phyloP scores from a whole-genome alignment of 768 basidiomycete genomes.

The Hypholoma sublateritium region DNA sequence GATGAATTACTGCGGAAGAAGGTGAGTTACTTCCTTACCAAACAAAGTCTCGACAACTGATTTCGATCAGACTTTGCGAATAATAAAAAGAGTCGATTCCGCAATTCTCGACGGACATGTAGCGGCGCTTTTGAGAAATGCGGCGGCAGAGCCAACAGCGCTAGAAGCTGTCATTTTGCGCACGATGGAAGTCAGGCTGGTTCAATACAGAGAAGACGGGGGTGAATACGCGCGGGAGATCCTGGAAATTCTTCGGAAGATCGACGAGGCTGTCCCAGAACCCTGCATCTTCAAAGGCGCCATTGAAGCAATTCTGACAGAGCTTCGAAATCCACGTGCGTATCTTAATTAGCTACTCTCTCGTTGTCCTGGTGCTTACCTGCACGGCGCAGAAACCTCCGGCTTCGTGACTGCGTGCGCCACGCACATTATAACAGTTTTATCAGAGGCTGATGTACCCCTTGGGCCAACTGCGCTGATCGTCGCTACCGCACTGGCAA shows the following conservation, averaged over 20 bases:
- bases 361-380: constrained; percentile 1
- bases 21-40: constrained; percentile 35
- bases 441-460: constrained; percentile 36
- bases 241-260: constrained; percentile 37
- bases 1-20: constrained; percentile 59
- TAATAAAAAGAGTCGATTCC: constrained; percentile 59
- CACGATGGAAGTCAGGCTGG: constrained; percentile 17
- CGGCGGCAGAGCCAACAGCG: constrained; percentile 31
- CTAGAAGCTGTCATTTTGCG: constrained; percentile 30
- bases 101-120: constrained; percentile 53
- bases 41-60: not conserved
- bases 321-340: constrained; percentile 48
- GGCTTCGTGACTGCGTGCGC: constrained; percentile 27
- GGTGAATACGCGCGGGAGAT: constrained; percentile 57
- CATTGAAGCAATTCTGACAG: constrained; percentile 55
- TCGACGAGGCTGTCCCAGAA: constrained; percentile 33
- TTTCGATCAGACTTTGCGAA: constrained; percentile 55
- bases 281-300: constrained; percentile 51
- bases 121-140: constrained; percentile 42
- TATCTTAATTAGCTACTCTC: not conserved
- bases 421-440: constrained; percentile 38
- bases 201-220: constrained; percentile 42
- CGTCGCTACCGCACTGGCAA: constrained; percentile 66
- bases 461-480: constrained; percentile 62
- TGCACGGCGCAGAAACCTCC: constrained; percentile 4